A percentile compares a stretch with the other conserved stretches of the same genome.
These are phyloP conservation scores for Imleria badia DNA, from an alignment of 768 basidiomycete genomes.

Conservation along the genomic window DNA sequence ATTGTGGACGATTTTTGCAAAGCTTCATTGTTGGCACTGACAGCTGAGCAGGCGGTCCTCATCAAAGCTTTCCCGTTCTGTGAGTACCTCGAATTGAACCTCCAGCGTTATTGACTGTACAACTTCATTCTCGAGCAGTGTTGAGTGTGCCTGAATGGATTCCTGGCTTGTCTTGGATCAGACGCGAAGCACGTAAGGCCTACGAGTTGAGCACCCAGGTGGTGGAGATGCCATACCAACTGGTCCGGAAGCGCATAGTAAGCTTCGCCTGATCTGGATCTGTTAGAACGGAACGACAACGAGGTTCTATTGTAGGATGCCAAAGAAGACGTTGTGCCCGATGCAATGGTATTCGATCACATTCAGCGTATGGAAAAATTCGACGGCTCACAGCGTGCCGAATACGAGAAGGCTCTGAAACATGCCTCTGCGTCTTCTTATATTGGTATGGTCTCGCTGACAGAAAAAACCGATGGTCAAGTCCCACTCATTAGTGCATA, in stretches of 20 bases:
- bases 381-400: conserved; percentile 1
- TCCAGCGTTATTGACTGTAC: not conserved
- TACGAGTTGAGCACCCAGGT: not conserved
- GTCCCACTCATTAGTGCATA: not conserved
- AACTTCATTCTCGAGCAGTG: not conserved
- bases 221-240: not conserved
- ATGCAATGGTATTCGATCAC: not conserved
- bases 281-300: not conserved
- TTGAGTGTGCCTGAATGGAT: conserved; percentile 30
- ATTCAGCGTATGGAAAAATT: conserved; percentile 9
- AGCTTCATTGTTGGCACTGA: not conserved
- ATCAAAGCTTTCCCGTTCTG: conserved; percentile 8
- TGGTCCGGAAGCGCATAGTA: not conserved
- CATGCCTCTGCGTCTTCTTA: not conserved
- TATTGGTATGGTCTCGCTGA: not conserved
- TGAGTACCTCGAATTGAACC: not conserved
- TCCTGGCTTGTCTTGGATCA: conserved; percentile 36
- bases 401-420: conserved; percentile 6
- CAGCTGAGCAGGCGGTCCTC: conserved; percentile 11
- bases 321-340: not conserved
- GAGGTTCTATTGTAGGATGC: not conserved
- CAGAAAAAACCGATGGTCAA: not conserved
- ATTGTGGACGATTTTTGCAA: conserved; percentile 1
- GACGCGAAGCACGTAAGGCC: conserved; percentile 27
- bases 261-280: not conserved